Conservation (phyloP, 2,329 filamentous ascomycete genomes). For the Arthrobotrys pseudoclavata region DNA sequence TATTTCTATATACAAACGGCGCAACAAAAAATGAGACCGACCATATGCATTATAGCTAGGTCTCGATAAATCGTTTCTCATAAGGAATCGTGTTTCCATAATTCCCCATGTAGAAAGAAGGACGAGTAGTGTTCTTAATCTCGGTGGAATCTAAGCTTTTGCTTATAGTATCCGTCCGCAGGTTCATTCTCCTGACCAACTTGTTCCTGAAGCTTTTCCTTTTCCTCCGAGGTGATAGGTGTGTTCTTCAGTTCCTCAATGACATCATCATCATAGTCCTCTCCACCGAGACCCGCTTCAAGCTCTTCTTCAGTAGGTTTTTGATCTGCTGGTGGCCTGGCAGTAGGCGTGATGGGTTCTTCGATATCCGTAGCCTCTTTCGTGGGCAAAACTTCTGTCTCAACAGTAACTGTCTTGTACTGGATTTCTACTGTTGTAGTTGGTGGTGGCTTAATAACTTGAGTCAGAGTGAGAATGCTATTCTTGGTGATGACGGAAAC, state of each 20-base stretch:
- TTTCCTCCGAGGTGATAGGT: neutral
- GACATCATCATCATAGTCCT: constrained; percentile 5
- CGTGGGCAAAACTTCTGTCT: neutral
- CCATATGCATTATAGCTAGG: neutral
- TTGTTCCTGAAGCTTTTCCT: neutral
- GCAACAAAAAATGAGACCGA: neutral
- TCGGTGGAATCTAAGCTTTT: constrained; percentile 16
- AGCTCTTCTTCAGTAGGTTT: constrained; percentile 3
- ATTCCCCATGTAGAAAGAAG: neutral
- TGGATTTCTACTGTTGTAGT: neutral
- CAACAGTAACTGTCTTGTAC: neutral
- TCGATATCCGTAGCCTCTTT: neutral
- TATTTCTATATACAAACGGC: constrained; percentile 1
- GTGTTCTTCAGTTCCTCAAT: constrained; percentile 3
- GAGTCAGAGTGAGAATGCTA: neutral
- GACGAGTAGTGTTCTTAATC: neutral
- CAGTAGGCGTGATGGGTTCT: constrained; percentile 4
- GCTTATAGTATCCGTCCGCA: neutral
- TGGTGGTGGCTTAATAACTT: constrained; percentile 1
- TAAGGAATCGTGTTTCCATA: neutral
- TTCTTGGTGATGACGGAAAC: neutral
- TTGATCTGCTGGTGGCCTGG: neutral
- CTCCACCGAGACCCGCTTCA: constrained; percentile 1
- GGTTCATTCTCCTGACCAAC: constrained; percentile 1
- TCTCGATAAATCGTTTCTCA: constrained; percentile 6